Percentiles rank a stretch among this genome's conserved stretches.
These are phyloP conservation scores for Podospora fimiseda DNA, from an alignment of 495 filamentous ascomycete genomes.

Conservation along the genomic window DNA sequence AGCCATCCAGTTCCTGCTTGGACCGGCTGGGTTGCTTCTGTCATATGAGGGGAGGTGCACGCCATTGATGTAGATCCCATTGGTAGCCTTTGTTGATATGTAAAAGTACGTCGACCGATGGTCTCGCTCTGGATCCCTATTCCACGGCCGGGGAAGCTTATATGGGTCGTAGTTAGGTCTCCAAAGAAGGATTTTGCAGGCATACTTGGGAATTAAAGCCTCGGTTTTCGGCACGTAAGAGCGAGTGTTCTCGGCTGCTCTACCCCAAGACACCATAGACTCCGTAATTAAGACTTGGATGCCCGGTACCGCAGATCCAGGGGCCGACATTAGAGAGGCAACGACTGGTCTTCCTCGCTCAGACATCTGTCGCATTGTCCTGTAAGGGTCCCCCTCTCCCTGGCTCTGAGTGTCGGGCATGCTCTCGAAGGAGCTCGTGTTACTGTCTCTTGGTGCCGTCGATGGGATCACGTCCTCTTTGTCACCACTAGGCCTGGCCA, in stretches of 20 bases:
- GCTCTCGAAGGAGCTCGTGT: conserved; percentile 2
- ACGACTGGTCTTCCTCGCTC: conserved; percentile 20
- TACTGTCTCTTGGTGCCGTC: conserved; percentile 16
- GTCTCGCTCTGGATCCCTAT: conserved; percentile 29
- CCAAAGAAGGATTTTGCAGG: conserved; percentile 72
- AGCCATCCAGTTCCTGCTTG: conserved; percentile 55
- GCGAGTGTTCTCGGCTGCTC: conserved; percentile 54
- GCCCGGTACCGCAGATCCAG: conserved; percentile 42
- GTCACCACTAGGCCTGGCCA: background rate
- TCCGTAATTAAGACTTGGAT: conserved; percentile 57
- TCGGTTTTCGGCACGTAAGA: conserved; percentile 54
- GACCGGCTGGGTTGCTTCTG: conserved; percentile 33
- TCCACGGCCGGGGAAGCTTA: conserved; percentile 35
- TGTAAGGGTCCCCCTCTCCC: conserved; percentile 7
- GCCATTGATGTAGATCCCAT: conserved; percentile 68
- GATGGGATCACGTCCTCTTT: conserved; percentile 3
- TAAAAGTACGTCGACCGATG: conserved; percentile 58
- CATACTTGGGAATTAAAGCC: conserved; percentile 68
- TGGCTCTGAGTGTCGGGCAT: too few relatives aligned
- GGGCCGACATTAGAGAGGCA: conserved; percentile 32
- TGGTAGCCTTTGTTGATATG: conserved; percentile 64
- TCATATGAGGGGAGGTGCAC: conserved; percentile 47
- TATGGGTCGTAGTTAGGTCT: conserved; percentile 52
- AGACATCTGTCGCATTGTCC: conserved; percentile 11
- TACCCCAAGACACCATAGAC: conserved; percentile 68